Conservation (phyloP, 2,329 filamentous ascomycete genomes). For the Tolypocladium paradoxum region DNA sequence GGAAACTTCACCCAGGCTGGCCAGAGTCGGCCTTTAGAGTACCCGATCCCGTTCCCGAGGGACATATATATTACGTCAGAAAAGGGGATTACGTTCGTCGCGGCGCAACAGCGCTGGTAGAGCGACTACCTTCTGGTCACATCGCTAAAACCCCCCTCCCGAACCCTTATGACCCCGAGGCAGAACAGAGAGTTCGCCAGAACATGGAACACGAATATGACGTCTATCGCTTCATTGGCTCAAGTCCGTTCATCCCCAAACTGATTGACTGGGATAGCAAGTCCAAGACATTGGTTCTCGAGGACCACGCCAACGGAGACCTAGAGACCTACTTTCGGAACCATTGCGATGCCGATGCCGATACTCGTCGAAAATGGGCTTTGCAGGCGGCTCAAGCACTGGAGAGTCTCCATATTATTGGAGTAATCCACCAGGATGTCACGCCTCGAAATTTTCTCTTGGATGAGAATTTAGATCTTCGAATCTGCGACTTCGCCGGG, state of each 20-base stretch:
- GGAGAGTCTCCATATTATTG: constrained; percentile 18
- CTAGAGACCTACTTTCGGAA: constrained; percentile 5
- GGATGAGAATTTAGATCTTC: constrained; percentile 9
- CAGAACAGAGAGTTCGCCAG: constrained; percentile 1
- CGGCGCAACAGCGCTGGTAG: constrained; percentile 6
- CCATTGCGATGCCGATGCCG: not conserved
- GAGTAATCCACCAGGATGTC: constrained; percentile 24
- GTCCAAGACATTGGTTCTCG: constrained; percentile 5
- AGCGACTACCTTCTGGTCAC: constrained; percentile 5
- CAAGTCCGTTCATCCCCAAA: constrained; percentile 4
- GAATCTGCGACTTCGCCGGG: constrained; percentile 5
- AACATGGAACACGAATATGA: constrained; percentile 6
- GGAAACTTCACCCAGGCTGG: constrained; percentile 4
- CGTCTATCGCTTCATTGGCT: constrained; percentile 5
- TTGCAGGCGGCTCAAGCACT: constrained; percentile 15
- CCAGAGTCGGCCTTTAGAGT: constrained; percentile 4
- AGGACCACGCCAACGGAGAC: constrained; percentile 6
- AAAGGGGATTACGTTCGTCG: constrained; percentile 6
- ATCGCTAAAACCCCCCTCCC: constrained; percentile 6
- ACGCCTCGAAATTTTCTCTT: constrained; percentile 24
- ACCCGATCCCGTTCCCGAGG: constrained; percentile 3
- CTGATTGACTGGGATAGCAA: constrained; percentile 7
- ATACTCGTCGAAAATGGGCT: constrained; percentile 4
- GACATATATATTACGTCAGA: constrained; percentile 6
- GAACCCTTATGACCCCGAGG: constrained; percentile 3